Evolutionary conservation across 495 filamentous ascomycete genomes (phyloP), one percentile per base, ranked within the genome.

Genomic region (Peziza echinospora): DNA sequence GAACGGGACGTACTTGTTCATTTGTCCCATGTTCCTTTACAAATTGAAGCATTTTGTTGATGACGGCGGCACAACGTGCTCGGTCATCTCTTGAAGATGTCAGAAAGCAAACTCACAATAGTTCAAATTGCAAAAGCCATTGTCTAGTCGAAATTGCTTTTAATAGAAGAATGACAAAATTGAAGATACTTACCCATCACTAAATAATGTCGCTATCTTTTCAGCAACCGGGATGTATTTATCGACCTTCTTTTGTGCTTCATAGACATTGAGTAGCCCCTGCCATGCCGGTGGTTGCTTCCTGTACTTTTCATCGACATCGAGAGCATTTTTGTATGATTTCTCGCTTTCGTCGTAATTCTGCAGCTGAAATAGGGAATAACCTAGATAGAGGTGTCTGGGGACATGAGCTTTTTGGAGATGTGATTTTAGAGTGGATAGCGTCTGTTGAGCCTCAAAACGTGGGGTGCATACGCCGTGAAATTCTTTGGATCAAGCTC

Each of bases 261-360:
- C 82, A 56, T 87, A 93, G 9, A 94, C 56, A 51, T 73, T 78
- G 56, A 89, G 71, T n/a, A 96, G 65, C 5, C 89, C 89, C 63
- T 89, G 80, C 86, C 84, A 96, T 51, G 81, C 80, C 47, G 83
- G 73, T 34, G 69, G 64, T 44, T 16, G 42, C 28, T 51, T 47
- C 37, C 82, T 78, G 16, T 67, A 63, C 9, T 63, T 58, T 47
- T 79, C 80, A 26, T 72, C 64, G 16, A 62, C 63, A 0, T 42
- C 37, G 25, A 75, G 72, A 5, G 43, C 53, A 87, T 22, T 73
- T 62, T 71, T 62, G 58, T 94, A 96, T 1, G 76, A 72, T 25
- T 65, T 67, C 51, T 85, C 85, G 2, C 85, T 74, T 24, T 82
- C 76, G 1, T 79, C 72, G 25, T 65, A 63, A 47, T 75, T 71